phyloP scores from a whole-genome alignment of 2,329 filamentous ascomycete genomes.

The Stachybotrys chartarum region DNA sequence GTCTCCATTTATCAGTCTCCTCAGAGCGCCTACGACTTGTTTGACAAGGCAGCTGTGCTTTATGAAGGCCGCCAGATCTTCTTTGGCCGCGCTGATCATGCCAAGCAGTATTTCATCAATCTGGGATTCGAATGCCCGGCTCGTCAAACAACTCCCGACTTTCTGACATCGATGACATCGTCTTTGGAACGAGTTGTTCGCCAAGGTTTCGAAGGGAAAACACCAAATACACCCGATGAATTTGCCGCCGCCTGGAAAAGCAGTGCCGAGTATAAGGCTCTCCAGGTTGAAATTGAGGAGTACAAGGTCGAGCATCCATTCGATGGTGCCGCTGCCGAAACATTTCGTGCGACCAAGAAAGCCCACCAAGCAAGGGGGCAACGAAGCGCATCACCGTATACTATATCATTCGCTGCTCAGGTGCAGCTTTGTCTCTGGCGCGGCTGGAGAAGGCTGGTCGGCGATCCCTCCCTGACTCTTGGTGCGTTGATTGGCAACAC shows the following conservation, averaged over 20 bases:
- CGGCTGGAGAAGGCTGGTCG: constrained; percentile 29
- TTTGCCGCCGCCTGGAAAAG: constrained; percentile 25
- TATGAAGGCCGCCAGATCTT: constrained; percentile 62
- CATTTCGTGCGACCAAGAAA: constrained; percentile 36
- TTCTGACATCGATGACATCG: constrained; percentile 49
- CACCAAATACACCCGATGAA: constrained; percentile 27
- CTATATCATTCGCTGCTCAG: constrained; percentile 14
- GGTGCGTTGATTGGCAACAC: constrained; percentile 35
- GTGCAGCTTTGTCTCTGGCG: constrained; percentile 16
- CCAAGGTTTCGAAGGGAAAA: constrained; percentile 21
- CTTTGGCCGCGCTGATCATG: constrained; percentile 13
- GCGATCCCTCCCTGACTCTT: constrained; percentile 30
- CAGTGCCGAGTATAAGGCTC: constrained; percentile 13
- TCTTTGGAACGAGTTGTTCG: constrained; percentile 22
- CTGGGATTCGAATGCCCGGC: constrained; percentile 49
- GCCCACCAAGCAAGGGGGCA: constrained; percentile 38
- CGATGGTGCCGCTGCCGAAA: constrained; percentile 35
- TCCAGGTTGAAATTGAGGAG: constrained; percentile 42
- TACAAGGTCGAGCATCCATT: constrained; percentile 30
- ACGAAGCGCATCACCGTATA: constrained; percentile 12
- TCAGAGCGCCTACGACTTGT: constrained; percentile 31
- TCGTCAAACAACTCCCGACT: constrained; percentile 61
- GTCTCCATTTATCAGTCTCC: constrained; percentile 62
- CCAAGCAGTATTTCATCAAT: constrained; percentile 17
- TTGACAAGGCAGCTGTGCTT: constrained; percentile 62